Evolutionary conservation across 805 yeast species (phyloP).

Genomic region (Maudiozyma bulderi): DNA sequence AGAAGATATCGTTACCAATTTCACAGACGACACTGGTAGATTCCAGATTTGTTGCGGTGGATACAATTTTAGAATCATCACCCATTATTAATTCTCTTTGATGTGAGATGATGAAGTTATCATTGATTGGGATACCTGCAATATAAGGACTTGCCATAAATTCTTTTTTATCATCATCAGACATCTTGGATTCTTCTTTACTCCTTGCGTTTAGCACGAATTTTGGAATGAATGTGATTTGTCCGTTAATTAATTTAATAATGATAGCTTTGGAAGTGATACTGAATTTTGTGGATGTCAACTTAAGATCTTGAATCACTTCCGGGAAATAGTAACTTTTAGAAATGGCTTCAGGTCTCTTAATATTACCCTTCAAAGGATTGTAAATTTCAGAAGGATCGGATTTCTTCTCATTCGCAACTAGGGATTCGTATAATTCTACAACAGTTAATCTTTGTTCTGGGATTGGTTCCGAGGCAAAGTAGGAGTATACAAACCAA

Average conservation of each 20-base stretch:
- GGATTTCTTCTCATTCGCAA: conserved; percentile 38
- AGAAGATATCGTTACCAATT: conserved; percentile 62
- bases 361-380: conserved; percentile 12
- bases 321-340: conserved; percentile 59
- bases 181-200: conserved; percentile 44
- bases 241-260: conserved; percentile 49
- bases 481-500: conserved; percentile 67
- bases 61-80: conserved; percentile 28
- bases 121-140: conserved; percentile 46
- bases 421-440: conserved; percentile 66
- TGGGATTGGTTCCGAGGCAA: conserved; percentile 39
- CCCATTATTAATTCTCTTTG: conserved; percentile 33
- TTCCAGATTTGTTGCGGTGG: conserved; percentile 62
- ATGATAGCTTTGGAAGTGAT: conserved; percentile 61
- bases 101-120: conserved; percentile 43
- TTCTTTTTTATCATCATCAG: conserved; percentile 45
- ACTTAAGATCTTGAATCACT: conserved; percentile 39
- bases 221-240: conserved; percentile 63
- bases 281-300: conserved; percentile 54
- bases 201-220: conserved; percentile 59
- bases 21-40: conserved; percentile 68
- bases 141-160: conserved; percentile 56
- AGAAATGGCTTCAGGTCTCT: conserved; percentile 39
- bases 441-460: conserved; percentile 55
- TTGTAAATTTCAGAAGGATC: conserved; percentile 7